Conservation (phyloP, 257 asterid genomes). For the Cordia subcordata region DNA sequence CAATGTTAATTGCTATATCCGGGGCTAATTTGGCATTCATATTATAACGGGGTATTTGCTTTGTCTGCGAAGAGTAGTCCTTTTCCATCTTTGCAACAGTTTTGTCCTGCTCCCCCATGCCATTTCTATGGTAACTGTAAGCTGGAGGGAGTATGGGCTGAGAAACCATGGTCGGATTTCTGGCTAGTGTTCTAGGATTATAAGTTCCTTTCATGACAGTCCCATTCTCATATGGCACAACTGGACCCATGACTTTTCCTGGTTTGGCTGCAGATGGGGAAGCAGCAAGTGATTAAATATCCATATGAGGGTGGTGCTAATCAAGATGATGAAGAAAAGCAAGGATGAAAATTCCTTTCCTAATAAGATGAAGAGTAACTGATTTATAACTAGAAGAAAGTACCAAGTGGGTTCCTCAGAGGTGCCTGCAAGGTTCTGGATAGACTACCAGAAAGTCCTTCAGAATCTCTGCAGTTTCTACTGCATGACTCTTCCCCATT, state of each 20-base stretch:
- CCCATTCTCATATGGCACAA: constrained; percentile 34
- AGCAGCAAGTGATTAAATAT: too few species aligned
- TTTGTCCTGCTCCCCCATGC: constrained; percentile 38
- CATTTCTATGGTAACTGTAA: constrained; percentile 32
- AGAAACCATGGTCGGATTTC: constrained; percentile 28
- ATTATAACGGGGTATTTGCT: constrained; percentile 51
- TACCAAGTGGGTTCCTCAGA: constrained; percentile 61
- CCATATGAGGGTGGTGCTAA: too few species aligned
- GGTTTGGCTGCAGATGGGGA: constrained; percentile 44
- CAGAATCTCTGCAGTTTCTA: constrained; percentile 42
- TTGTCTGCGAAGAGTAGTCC: constrained; percentile 12
- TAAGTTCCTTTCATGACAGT: constrained; percentile 34
- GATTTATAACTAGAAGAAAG: background rate
- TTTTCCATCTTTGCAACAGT: constrained; percentile 9
- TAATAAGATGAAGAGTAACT: background rate
- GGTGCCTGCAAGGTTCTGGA: constrained; percentile 51
- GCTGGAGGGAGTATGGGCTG: constrained; percentile 34
- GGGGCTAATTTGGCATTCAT: constrained; percentile 59
- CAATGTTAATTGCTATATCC: constrained; percentile 61
- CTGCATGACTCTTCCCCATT: constrained; percentile 42
- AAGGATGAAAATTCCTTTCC: too few species aligned
- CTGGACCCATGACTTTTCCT: constrained; percentile 56
- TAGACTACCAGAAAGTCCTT: constrained; percentile 39
- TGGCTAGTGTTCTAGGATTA: constrained; percentile 43
- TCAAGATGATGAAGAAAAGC: too few species aligned